phyloP scores from a whole-genome alignment of 306 rosid genomes.

The Trifolium fragiferum region DNA sequence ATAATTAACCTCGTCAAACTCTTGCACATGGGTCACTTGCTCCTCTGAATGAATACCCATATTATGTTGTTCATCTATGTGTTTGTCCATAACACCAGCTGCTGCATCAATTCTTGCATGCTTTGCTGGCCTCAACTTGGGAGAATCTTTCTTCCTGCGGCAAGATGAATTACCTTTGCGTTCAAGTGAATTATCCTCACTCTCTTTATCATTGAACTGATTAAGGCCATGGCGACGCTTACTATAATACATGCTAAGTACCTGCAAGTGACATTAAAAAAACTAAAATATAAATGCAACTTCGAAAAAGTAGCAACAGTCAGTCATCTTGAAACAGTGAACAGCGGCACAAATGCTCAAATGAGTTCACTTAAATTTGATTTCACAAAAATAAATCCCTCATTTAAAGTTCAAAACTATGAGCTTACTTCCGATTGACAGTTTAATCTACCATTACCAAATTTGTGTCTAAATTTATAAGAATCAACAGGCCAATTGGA shows the following conservation, averaged over 20 bases:
- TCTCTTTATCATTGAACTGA: slow-evolving; percentile 49
- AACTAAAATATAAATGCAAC: not conserved
- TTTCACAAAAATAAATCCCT: not conserved
- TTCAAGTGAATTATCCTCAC: slow-evolving; percentile 43
- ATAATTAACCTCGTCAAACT: slow-evolving; percentile 51
- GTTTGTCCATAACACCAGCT: slow-evolving; percentile 46
- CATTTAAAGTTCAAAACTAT: slow-evolving; percentile 13
- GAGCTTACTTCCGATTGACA: slow-evolving; percentile 35
- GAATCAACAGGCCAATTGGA: slow-evolving; percentile 22
- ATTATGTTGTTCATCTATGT: slow-evolving; percentile 47
- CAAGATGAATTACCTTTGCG: slow-evolving; percentile 48
- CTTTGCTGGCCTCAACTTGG: slow-evolving; percentile 56
- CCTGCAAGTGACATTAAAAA: slow-evolving; percentile 56
- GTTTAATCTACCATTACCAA: slow-evolving; percentile 31
- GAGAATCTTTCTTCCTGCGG: slow-evolving; percentile 46
- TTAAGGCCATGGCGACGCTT: slow-evolving; percentile 60
- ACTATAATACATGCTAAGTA: slow-evolving; percentile 70
- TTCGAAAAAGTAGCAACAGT: slow-evolving; percentile 25
- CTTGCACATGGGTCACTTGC: slow-evolving; percentile 43
- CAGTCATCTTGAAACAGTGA: slow-evolving; percentile 18
- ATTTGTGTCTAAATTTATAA: slow-evolving; percentile 22
- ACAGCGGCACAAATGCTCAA: not conserved
- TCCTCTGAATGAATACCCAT: slow-evolving; percentile 49
- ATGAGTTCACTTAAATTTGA: not conserved
- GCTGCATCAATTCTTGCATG: slow-evolving; percentile 51